phyloP scores from a whole-genome alignment of 2,329 filamentous ascomycete species.

The Aspergillus felis region DNA sequence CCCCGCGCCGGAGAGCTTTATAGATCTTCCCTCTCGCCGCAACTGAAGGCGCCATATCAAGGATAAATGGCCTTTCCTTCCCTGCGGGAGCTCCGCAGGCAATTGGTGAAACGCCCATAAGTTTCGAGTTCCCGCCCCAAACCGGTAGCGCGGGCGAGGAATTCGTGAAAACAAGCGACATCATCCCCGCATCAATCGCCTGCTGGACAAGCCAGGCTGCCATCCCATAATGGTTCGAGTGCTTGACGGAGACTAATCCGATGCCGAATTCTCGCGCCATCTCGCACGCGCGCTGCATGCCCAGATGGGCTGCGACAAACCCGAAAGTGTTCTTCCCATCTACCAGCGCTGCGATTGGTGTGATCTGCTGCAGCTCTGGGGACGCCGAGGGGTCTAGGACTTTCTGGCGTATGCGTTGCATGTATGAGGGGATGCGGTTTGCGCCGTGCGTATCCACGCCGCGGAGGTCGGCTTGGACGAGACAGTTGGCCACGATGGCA shows the following conservation, averaged over 20 bases:
- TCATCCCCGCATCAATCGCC: conserved; percentile 67
- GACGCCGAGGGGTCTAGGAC: conserved; percentile 60
- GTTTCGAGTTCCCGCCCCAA: conserved; percentile 64
- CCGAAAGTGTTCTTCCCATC: conserved; percentile 70
- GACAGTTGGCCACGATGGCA: conserved; percentile 58
- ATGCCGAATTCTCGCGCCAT: conserved; percentile 65
- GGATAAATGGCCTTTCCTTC: conserved; percentile 54
- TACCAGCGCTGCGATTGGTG: conserved; percentile 67
- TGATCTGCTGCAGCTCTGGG: conserved; percentile 59
- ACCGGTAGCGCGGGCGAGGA: conserved; percentile 68
- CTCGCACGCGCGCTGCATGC: conserved; percentile 64
- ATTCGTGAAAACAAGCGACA: conserved; percentile 68
- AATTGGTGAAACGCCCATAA: conserved; percentile 71
- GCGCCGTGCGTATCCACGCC: conserved; percentile 77
- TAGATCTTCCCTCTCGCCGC: conserved; percentile 46
- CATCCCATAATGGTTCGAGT: conserved; percentile 83
- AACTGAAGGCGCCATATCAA: conserved; percentile 46
- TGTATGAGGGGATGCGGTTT: conserved; percentile 74
- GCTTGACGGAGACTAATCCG: conserved; percentile 70
- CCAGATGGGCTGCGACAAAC: conserved; percentile 64
- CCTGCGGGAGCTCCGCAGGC: conserved; percentile 69
- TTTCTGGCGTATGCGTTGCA: conserved; percentile 66
- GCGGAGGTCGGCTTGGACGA: conserved; percentile 71
- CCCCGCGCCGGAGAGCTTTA: conserved; percentile 41
- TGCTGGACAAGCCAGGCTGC: conserved; percentile 74